Conservation (phyloP, 2,329 filamentous ascomycete species). For the Aspergillus candidus region DNA sequence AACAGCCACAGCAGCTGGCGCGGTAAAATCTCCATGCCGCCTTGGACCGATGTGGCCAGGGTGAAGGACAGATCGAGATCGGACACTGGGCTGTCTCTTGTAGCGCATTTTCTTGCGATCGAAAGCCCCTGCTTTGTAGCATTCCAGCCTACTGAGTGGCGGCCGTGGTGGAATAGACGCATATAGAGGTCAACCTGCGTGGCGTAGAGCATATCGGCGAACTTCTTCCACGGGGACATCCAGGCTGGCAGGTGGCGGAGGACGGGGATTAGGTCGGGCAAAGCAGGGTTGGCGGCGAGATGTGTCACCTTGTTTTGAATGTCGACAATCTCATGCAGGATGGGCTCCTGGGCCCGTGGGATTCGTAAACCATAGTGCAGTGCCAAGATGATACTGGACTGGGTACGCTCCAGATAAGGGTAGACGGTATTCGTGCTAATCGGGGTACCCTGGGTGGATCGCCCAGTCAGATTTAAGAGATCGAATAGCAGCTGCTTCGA, state of each 20-base stretch:
- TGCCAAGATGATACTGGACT: constrained; percentile 47
- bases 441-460: neutral
- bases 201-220: constrained; percentile 16
- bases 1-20: constrained; percentile 46
- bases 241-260: constrained; percentile 41
- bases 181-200: constrained; percentile 22
- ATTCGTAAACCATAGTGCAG: constrained; percentile 50
- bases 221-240: constrained; percentile 43
- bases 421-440: constrained; percentile 36
- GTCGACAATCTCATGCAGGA: constrained; percentile 43
- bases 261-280: constrained; percentile 43
- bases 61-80: constrained; percentile 45
- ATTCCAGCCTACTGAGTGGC: constrained; percentile 21
- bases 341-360: constrained; percentile 35
- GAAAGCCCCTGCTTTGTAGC: constrained; percentile 21
- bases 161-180: constrained; percentile 18
- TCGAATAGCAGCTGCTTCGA: constrained; percentile 41
- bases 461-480: constrained; percentile 26
- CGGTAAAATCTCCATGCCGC: constrained; percentile 47
- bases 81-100: constrained; percentile 19
- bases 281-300: constrained; percentile 39
- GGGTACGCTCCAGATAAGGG: constrained; percentile 46
- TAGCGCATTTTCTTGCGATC: constrained; percentile 35
- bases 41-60: constrained; percentile 44
- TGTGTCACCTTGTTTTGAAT: constrained; percentile 47